Conservation (phyloP, 495 filamentous ascomycete genomes). For the Xylaria flabelliformis region DNA sequence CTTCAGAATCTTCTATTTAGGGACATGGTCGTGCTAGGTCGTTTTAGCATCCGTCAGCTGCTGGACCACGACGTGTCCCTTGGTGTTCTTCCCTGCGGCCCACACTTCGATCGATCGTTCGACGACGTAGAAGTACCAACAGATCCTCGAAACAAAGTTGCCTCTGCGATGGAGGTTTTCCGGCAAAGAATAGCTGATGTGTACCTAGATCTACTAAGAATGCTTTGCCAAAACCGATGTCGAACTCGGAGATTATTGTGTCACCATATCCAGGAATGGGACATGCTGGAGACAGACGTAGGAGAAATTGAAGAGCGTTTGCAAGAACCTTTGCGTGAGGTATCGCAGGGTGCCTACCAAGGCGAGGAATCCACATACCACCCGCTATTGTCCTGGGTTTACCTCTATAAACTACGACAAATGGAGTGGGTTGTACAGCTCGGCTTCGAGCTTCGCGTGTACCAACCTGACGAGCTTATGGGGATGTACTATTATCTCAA, state of each 20-base stretch:
- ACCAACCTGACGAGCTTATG: constrained; percentile 82
- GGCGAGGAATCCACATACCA: constrained; percentile 28
- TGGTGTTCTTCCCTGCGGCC: constrained; percentile 73
- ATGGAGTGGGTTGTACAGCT: constrained; percentile 90
- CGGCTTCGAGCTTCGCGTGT: constrained; percentile 94
- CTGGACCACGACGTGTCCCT: constrained; percentile 81
- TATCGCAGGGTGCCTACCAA: not conserved
- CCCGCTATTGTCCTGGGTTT: constrained; percentile 86
- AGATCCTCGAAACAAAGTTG: constrained; percentile 78
- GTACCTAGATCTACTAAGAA: constrained; percentile 81
- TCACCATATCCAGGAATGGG: constrained; percentile 83
- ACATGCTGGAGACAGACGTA: constrained; percentile 82
- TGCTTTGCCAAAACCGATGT: constrained; percentile 87
- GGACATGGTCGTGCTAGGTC: constrained; percentile 68
- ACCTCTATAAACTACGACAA: constrained; percentile 83
- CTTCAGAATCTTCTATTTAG: constrained; percentile 79
- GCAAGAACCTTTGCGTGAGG: constrained; percentile 66
- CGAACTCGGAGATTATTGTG: constrained; percentile 82
- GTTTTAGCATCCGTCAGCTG: constrained; percentile 71
- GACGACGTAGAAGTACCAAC: constrained; percentile 77
- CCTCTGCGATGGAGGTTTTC: constrained; percentile 80
- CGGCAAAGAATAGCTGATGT: constrained; percentile 73
- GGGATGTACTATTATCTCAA: constrained; percentile 90
- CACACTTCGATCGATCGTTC: constrained; percentile 73
- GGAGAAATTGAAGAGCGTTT: constrained; percentile 80